Evolutionary conservation across 495 filamentous ascomycete genomes (phyloP), one percentile per base, ranked within the genome.

Genomic region (Hypoxylon subgilvum): DNA sequence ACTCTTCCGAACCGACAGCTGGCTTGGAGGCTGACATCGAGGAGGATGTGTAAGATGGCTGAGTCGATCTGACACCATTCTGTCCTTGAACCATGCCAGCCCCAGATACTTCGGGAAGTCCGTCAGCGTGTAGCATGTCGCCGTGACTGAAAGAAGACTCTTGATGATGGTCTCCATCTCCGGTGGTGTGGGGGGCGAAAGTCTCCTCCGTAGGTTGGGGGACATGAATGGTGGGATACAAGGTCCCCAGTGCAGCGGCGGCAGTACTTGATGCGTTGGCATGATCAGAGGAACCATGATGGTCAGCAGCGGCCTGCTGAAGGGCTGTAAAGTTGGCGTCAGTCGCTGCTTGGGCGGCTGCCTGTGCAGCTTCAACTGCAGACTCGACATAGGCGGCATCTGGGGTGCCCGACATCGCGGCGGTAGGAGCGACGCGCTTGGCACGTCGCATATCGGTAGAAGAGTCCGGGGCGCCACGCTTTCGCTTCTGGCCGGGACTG

Each of bases 1-100:
- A 98, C 69, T 98, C 94, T 22, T 96, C 92, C 1, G 92, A 92
- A 5, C 94, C 94, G 19, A 98, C 94, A 5, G 89, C 84, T 16
- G 93, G 94, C 73, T 97, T 97, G 51, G 78, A 57, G 18, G 31
- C 47, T n/a, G 63, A 65, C 4, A 64, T 57, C 18, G 62, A 54
- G 6, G 66, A 69, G 48, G 62, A 14, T 5, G 19, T 10, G 25
- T 70, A 72, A 50, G 63, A 45, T 25, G 40, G 65, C 47, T 68
- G 66, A 14, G 32, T 69, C 65, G 43, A 54, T 12, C 42, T 63
- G 27, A 69, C 60, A 14, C 72, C 69, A 27, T 71, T 71, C 19
- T 64, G 65, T 0, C 41, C 55, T 25, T 57, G 64, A 13, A 12
- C 51, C 28, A 70, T 54, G 21, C 61, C 66, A 13, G 67, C 65